A percentile compares a stretch with the other conserved stretches of the same genome.
These are phyloP conservation scores for Eutrema yunnanense DNA, from an alignment of 345 rosid genomes.

Conservation along the genomic window DNA sequence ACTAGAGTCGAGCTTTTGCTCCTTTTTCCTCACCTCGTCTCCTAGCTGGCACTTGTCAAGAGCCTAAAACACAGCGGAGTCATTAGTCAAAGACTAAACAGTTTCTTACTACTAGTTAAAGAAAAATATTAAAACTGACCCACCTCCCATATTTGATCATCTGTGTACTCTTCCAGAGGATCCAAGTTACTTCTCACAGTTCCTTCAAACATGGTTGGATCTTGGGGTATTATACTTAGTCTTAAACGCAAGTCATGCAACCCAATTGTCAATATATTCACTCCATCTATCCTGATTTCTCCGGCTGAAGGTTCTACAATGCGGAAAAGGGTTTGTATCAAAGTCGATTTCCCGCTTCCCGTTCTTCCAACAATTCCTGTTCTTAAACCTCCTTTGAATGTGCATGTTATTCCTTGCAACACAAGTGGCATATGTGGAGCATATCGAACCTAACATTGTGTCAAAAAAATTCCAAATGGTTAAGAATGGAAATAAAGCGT, in stretches of 20 bases:
- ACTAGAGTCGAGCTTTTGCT: constrained; percentile 63
- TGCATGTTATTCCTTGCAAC: constrained; percentile 70
- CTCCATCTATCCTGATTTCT: constrained; percentile 58
- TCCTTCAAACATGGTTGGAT: constrained; percentile 95
- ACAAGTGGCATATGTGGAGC: constrained; percentile 84
- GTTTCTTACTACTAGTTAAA: background rate
- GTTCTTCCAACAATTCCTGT: constrained; percentile 93
- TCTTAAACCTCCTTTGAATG: constrained; percentile 64
- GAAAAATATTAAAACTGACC: background rate
- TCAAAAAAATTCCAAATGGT: background rate
- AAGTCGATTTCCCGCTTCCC: constrained; percentile 88
- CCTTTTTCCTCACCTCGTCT: constrained; percentile 78
- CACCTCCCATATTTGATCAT: constrained; percentile 91
- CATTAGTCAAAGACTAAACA: background rate
- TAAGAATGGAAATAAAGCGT: background rate
- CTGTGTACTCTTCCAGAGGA: constrained; percentile 82
- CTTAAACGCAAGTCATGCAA: constrained; percentile 74
- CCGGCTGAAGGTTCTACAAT: constrained; percentile 76
- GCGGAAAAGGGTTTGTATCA: constrained; percentile 77
- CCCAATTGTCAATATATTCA: constrained; percentile 61
- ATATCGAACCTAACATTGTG: constrained; percentile 53
- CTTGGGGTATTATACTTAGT: constrained; percentile 88
- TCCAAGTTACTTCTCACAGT: constrained; percentile 77
- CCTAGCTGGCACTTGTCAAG: constrained; percentile 93
- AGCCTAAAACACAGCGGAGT: constrained; percentile 40